Conservation (phyloP, 1,284 basidiomycete genomes). For the Boletus smithii region DNA sequence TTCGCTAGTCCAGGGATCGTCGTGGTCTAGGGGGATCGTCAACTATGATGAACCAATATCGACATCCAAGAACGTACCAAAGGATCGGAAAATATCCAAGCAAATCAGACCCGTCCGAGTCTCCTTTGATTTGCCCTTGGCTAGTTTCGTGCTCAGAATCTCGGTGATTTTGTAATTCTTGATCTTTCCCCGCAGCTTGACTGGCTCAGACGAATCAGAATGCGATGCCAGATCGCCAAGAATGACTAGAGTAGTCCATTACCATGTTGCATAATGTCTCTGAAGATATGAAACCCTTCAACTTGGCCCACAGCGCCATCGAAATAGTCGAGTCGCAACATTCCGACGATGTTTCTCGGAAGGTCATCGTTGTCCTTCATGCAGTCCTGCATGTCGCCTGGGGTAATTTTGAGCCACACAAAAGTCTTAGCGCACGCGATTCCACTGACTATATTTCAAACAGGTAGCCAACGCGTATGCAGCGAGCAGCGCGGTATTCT, state of each 20-base stretch:
- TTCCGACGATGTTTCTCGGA: constrained; percentile 8
- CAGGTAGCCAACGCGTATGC: constrained; percentile 8
- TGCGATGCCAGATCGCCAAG: not conserved
- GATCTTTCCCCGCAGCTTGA: constrained; percentile 16
- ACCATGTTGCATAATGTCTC: constrained; percentile 9
- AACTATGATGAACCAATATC: not conserved
- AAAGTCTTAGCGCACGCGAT: not conserved
- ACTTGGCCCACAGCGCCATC: constrained; percentile 9
- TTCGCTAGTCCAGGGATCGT: constrained; percentile 1
- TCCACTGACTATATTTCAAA: constrained; percentile 5
- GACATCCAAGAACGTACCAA: constrained; percentile 7
- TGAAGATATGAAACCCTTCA: constrained; percentile 12
- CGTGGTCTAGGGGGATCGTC: constrained; percentile 3
- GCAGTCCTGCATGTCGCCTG: constrained; percentile 4
- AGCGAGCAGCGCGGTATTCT: constrained; percentile 4
- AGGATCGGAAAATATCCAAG: constrained; percentile 22
- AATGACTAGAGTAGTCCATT: not conserved
- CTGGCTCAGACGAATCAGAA: constrained; percentile 15
- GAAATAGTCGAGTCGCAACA: constrained; percentile 11
- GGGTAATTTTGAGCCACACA: not conserved
- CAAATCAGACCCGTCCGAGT: constrained; percentile 24
- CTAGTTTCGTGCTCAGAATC: constrained; percentile 21
- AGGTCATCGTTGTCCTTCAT: not conserved
- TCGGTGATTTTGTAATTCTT: constrained; percentile 12
- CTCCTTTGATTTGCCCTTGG: constrained; percentile 11